phyloP scores from a whole-genome alignment of 148 eudicot species.

The Camellia granthamiana region DNA sequence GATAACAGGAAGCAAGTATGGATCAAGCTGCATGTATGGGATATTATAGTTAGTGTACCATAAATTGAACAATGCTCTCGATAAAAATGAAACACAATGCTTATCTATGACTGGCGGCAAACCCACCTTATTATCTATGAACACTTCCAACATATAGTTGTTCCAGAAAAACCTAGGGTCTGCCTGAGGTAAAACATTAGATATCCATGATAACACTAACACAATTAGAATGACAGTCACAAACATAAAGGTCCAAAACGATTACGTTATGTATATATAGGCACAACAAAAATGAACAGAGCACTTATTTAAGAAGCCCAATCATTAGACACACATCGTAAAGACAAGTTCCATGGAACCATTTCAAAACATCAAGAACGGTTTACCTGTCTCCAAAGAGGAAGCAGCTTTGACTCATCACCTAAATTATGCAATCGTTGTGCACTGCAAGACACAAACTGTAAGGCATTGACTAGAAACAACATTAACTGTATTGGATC shows the following conservation, averaged over 20 bases:
- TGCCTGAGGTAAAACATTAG: slow-evolving; percentile 57
- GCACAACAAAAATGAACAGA: not conserved
- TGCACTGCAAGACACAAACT: slow-evolving; percentile 47
- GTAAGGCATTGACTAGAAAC: not conserved
- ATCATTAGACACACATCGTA: not conserved
- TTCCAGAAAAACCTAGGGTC: slow-evolving; percentile 96
- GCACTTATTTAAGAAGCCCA: not conserved
- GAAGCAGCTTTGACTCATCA: slow-evolving; percentile 82
- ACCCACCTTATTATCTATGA: slow-evolving; percentile 85
- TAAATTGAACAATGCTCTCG: not conserved
- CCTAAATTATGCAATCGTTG: slow-evolving; percentile 79
- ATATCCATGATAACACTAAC: not conserved
- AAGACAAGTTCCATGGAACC: not conserved
- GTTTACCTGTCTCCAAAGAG: slow-evolving; percentile 96
- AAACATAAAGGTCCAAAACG: not conserved
- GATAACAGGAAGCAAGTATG: slow-evolving; percentile 80
- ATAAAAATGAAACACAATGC: not conserved
- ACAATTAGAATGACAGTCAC: not conserved
- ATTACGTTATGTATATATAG: not conserved
- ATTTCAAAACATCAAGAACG: slow-evolving; percentile 1
- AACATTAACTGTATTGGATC: not conserved
- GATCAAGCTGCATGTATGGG: slow-evolving; percentile 69
- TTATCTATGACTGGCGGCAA: not conserved
- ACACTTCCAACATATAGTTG: slow-evolving; percentile 85
- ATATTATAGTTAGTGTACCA: slow-evolving; percentile 16